Evolutionary conservation across 371 early-diverging fungal species (phyloP), one percentile per base, ranked within the genome.

Genomic region (Mortierella sp.): DNA sequence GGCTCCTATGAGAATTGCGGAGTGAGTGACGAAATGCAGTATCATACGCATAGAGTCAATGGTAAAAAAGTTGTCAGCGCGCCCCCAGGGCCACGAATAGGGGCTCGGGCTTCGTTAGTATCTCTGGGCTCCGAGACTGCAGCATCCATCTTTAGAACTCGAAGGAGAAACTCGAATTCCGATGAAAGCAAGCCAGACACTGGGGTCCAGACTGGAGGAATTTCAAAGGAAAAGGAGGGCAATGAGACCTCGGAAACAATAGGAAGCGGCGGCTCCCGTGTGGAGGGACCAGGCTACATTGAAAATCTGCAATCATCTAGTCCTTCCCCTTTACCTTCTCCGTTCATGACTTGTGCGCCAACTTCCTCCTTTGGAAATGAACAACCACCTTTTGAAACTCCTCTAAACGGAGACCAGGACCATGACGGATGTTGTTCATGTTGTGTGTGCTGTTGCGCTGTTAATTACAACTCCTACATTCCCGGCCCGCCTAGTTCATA

Each of bases 111-210:
- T 36, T 72, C 73, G 4, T 33, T 77, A 8, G 69, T 60, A 47
- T 28, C 50, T 58, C 41, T 77, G 13, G 73, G 69, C 1, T 65
- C 72, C 4, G 73, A 77, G 28, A 65, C 70, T 16, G 67, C 65
- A 2, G 70, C 66, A 10, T 73, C 78, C 5, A 15, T 73, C 19
- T 73, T 78, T 69, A 78, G 66, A 58, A 19, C 62, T 8, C 53
- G 67, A 6, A 58, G 78, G 15, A 60, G 74, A 15, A 65, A 58
- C 50, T 74, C 79, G 2, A 78, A 74, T 21, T 63, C 64, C 1
- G 67, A 73, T 19, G 41, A 32, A 1, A 58, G 67, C 32, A 67
- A 71, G 40, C 5, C 21, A 4, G 77, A 76, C 11, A 16, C 74
- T 6, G 32, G 53, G 19, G 58, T 67, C 36, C 21, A 40, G 11